These are phyloP conservation scores for Chlamydomonas sp. DNA, from an alignment of 139 green algal genomes.

Conservation along the genomic window DNA sequence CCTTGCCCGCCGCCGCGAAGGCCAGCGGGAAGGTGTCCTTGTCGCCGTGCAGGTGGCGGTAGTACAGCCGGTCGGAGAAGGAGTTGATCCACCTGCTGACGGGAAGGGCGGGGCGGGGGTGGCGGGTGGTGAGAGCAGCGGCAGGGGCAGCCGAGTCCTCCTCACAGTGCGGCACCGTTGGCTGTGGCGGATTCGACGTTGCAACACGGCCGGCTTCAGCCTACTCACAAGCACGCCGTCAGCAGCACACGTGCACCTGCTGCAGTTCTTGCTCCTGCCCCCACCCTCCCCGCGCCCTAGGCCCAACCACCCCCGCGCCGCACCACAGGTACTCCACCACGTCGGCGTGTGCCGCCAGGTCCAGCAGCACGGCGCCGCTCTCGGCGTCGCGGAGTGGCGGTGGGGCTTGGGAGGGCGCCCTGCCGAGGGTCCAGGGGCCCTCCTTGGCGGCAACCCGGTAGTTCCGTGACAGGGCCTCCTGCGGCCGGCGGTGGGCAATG, in stretches of 20 bases:
- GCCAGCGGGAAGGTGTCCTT: constrained; percentile 67
- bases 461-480: neutral
- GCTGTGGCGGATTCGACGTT: too few relatives aligned
- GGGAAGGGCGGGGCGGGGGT: neutral
- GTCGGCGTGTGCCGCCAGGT: constrained; percentile 58
- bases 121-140: neutral
- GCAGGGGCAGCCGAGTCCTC: neutral
- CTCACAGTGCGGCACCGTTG: too few relatives aligned
- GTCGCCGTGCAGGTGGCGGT: constrained; percentile 46
- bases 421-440: neutral
- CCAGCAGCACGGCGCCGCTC: constrained; percentile 64
- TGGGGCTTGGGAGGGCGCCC: neutral
- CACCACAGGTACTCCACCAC: constrained; percentile 55
- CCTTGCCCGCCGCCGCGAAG: constrained; percentile 63
- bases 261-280: too few relatives aligned
- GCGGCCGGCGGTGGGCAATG: neutral
- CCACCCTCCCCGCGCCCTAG: too few relatives aligned
- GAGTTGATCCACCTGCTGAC: constrained; percentile 33
- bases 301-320: neutral
- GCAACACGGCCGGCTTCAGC: too few relatives aligned
- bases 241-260: too few relatives aligned
- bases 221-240: too few relatives aligned
- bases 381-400: constrained; percentile 47
- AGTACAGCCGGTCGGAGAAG: constrained; percentile 31
- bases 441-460: neutral